Evolutionary conservation across 148 eudicot species (phyloP).

Genomic region (Heliamphora exappendiculata): DNA sequence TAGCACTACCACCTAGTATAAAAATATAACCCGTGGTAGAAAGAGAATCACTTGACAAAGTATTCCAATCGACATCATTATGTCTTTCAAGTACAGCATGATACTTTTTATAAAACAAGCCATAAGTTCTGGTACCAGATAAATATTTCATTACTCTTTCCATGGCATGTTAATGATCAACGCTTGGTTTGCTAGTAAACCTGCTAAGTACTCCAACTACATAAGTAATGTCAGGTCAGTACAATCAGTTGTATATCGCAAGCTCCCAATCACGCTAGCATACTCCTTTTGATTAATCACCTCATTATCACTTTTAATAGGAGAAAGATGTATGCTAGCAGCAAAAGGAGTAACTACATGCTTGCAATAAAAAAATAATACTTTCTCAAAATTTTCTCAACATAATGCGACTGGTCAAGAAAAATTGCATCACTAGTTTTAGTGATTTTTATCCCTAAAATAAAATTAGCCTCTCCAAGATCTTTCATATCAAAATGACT

Average conservation of each 20-base stretch:
- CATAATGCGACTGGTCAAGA: background rate
- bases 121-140: too few species aligned
- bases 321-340: background rate
- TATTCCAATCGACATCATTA: too few species aligned
- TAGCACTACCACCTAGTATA: background rate
- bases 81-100: too few species aligned
- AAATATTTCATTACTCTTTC: too few species aligned
- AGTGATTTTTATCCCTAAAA: background rate
- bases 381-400: background rate
- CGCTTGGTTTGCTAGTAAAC: too few species aligned
- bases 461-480: background rate
- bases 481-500: background rate
- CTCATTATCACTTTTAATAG: background rate
- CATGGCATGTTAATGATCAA: too few species aligned
- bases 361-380: background rate
- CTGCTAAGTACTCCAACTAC: too few species aligned
- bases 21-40: too few species aligned
- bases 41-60: too few species aligned
- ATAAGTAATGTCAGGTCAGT: background rate
- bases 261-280: background rate
- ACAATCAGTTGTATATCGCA: background rate
- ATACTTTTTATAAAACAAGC: too few species aligned
- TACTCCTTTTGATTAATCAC: background rate
- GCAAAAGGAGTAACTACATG: background rate
- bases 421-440: background rate